Conservation (phyloP, 345 rosid species). For the Aegle marmelos region DNA sequence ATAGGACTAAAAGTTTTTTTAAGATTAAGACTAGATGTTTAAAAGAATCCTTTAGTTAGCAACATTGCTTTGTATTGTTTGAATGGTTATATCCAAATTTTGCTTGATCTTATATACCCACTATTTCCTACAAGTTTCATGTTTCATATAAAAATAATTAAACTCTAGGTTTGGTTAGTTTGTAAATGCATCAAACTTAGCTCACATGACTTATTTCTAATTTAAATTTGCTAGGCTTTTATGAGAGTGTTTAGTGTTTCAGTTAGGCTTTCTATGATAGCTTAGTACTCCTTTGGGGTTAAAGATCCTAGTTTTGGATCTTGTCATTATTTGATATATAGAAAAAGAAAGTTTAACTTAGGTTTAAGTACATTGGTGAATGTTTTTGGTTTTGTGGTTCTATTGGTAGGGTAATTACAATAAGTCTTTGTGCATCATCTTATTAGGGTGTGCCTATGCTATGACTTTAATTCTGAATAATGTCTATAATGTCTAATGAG, state of each 20-base stretch:
- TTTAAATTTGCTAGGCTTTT: not conserved
- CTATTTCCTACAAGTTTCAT: not conserved
- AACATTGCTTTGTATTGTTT: not conserved
- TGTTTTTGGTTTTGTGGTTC: too few species aligned
- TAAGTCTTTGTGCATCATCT: too few species aligned
- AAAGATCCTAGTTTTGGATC: not conserved
- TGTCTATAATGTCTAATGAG: too few species aligned
- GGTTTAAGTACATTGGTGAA: too few species aligned
- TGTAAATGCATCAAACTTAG: not conserved
- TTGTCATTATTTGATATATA: too few species aligned
- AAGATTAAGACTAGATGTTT: not conserved
- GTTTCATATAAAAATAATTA: not conserved
- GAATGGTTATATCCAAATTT: not conserved
- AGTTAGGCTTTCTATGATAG: not conserved
- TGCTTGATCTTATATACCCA: not conserved
- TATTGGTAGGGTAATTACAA: too few species aligned
- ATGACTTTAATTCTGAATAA: too few species aligned
- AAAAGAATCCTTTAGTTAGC: not conserved
- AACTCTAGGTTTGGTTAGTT: not conserved
- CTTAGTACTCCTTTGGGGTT: not conserved
- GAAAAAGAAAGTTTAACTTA: too few species aligned
- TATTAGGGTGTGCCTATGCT: too few species aligned
- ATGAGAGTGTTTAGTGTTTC: too few species aligned
- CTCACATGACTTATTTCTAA: not conserved
- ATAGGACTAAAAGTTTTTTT: not conserved